These are phyloP conservation scores for Penicillium fuscoglaucum DNA, from an alignment of 2,329 filamentous ascomycete genomes.

Conservation along the genomic window DNA sequence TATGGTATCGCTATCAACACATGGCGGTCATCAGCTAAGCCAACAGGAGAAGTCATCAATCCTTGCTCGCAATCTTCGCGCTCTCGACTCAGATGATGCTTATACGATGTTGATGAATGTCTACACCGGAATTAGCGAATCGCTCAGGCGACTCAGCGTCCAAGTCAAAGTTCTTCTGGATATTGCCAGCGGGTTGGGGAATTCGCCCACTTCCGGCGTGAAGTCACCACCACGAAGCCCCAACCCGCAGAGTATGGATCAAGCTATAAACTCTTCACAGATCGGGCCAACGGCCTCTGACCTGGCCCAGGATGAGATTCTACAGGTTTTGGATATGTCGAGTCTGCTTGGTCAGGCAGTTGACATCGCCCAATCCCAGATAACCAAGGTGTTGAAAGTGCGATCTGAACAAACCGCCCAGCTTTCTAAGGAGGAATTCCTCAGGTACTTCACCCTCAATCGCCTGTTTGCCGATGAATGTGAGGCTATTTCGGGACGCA, in stretches of 20 bases:
- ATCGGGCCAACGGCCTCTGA: slow-evolving; percentile 30
- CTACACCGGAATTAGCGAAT: slow-evolving; percentile 86
- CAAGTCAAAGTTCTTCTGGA: slow-evolving; percentile 95
- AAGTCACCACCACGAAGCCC: slow-evolving; percentile 53
- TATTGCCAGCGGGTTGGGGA: slow-evolving; percentile 67
- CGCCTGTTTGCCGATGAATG: slow-evolving; percentile 66
- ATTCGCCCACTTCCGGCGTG: slow-evolving; percentile 40
- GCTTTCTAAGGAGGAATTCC: slow-evolving; percentile 57
- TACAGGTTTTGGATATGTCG: slow-evolving; percentile 65
- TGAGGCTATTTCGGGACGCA: slow-evolving; percentile 64
- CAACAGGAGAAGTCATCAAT: slow-evolving; percentile 89
- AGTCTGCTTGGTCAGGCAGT: slow-evolving; percentile 66
- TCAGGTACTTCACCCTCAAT: slow-evolving; percentile 64
- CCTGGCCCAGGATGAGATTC: slow-evolving; percentile 58
- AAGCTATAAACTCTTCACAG: slow-evolving; percentile 33
- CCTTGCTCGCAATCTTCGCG: slow-evolving; percentile 81
- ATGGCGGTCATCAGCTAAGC: slow-evolving; percentile 65
- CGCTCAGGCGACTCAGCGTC: slow-evolving; percentile 77
- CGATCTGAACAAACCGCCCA: slow-evolving; percentile 60
- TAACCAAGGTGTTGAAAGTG: slow-evolving; percentile 64
- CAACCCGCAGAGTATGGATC: slow-evolving; percentile 46
- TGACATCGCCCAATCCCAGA: slow-evolving; percentile 64
- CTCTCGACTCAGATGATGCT: slow-evolving; percentile 78
- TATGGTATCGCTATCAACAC: slow-evolving; percentile 80
- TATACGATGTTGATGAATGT: slow-evolving; percentile 79